Base-by-base conservation (phyloP, 164 flowering plant species). In the Echeveria elegans region DNA sequence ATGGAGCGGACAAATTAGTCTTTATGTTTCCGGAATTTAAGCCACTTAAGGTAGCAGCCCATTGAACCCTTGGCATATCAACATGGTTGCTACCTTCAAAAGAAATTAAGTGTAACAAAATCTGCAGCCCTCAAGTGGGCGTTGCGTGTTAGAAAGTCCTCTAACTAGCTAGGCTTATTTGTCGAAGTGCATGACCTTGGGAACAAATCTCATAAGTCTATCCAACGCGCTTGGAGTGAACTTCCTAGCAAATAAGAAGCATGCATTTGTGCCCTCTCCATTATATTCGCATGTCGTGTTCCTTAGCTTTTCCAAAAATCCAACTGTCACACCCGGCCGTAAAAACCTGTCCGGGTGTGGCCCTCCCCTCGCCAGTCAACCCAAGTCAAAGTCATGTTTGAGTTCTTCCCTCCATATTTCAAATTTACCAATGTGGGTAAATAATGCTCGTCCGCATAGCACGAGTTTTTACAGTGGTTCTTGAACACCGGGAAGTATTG, bases 381-480 rank as follows among this genome's bases (percentile, higher is more conserved):
- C 70, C 67, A 72, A 7, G 70, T 72, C 63, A 72, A 60, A 24
- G 53, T 72, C 53, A 70, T 24, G 23, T 72, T 72, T 15, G 70
- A 34, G 56, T 72, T 72, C 38, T 29, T 23, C 43, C 40, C 63
- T 67, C 67, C 36, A 29, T 9, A 26, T 47, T 41, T 36, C 26
- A 62, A 53, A 60, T 41, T 61, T 67, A 72, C 74, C 31, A 72
- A 31, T 10, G 74, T 72, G 23, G 74, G 63, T 62, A 72, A 52
- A 63, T 72, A 72, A 52, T 72, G 74, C 66, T 72, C 74, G 52
- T 72, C 67, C n/a, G 70, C 18, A n/a, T 72, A 72, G 43, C 74
- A 72, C 21, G 61, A 43, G 4, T 48, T 18, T 63, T 34, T 67
- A 24, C 62, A 67, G 5, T 50, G 30, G n/a, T 21, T 15, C n/a